phyloP scores from a whole-genome alignment of 139 green algal genomes.

The Tetradesmus obliquus region DNA sequence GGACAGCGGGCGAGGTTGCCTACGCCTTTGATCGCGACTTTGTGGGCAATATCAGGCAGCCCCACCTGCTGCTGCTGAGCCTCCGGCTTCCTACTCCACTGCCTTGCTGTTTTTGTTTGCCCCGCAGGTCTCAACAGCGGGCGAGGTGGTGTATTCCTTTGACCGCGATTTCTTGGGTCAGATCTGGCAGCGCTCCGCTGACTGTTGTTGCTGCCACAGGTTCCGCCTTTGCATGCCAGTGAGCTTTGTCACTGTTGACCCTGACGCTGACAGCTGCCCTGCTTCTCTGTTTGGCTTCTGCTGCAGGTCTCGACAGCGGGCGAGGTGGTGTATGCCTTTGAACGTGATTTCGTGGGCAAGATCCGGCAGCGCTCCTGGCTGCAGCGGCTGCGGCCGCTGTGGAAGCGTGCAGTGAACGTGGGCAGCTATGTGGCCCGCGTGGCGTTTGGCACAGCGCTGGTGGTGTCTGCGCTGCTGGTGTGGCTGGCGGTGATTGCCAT shows the following conservation, averaged over 20 bases:
- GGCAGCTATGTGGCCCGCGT: slow-evolving; percentile 76
- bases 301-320: slow-evolving; percentile 86
- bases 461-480: slow-evolving; percentile 84
- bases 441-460: slow-evolving; percentile 89
- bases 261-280: too few species aligned
- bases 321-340: slow-evolving; percentile 92
- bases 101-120: too few species aligned
- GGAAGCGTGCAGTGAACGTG: slow-evolving; percentile 48
- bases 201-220: too few species aligned
- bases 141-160: too few species aligned
- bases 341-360: slow-evolving; percentile 65
- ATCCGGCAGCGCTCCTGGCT: slow-evolving; percentile 73
- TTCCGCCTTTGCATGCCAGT: too few species aligned
- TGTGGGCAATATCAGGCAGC: slow-evolving; percentile 55
- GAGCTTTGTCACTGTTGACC: too few species aligned
- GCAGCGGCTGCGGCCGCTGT: slow-evolving; percentile 72
- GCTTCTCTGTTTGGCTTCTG: too few species aligned
- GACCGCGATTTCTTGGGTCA: too few species aligned
- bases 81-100: too few species aligned
- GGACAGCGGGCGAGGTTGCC: slow-evolving; percentile 81
- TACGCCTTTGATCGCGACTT: slow-evolving; percentile 85
- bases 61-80: too few species aligned
- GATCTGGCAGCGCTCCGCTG: too few species aligned
- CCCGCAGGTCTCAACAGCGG: too few species aligned
- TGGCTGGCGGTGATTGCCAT: slow-evolving; percentile 86